Evolutionary conservation across 2,329 filamentous ascomycete genomes (phyloP).

Genomic region (Boeremia exigua): DNA sequence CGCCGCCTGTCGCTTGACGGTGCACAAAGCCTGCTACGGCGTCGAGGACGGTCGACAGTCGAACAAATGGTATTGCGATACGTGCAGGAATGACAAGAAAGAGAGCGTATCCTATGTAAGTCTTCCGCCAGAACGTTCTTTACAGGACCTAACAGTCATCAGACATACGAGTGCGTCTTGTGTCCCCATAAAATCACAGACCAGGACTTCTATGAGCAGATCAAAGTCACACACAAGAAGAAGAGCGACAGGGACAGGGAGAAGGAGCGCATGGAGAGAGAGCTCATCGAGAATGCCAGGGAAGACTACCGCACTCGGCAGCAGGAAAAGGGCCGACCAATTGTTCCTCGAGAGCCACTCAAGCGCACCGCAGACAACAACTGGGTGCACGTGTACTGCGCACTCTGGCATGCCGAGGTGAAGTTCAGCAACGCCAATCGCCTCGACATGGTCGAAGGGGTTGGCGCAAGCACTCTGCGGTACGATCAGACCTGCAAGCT

Average conservation of each 20-base stretch:
- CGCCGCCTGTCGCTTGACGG: conserved; percentile 85
- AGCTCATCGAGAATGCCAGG: conserved; percentile 77
- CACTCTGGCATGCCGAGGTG: conserved; percentile 89
- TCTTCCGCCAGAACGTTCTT: neutral
- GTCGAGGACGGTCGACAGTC: conserved; percentile 71
- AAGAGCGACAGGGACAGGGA: conserved; percentile 92
- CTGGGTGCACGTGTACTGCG: conserved; percentile 95
- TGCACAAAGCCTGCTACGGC: conserved; percentile 94
- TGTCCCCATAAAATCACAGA: conserved; percentile 84
- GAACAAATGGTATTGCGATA: conserved; percentile 90
- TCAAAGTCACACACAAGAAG: conserved; percentile 81
- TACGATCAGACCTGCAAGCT: conserved; percentile 83
- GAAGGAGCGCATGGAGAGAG: conserved; percentile 83
- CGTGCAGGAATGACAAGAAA: conserved; percentile 92
- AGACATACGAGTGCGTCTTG: conserved; percentile 90
- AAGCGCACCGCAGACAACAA: conserved; percentile 97
- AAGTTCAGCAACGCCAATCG: conserved; percentile 87
- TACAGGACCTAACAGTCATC: conserved; percentile 26
- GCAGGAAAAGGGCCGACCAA: conserved; percentile 80
- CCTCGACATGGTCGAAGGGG: conserved; percentile 86
- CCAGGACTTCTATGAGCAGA: conserved; percentile 82
- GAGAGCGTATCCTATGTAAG: conserved; percentile 88
- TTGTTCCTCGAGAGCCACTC: conserved; percentile 84
- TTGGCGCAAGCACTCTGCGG: conserved; percentile 73
- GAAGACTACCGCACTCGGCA: conserved; percentile 86